Base-by-base conservation (phyloP, 208 protist genomes). In the Crithidia fasciculata region DNA sequence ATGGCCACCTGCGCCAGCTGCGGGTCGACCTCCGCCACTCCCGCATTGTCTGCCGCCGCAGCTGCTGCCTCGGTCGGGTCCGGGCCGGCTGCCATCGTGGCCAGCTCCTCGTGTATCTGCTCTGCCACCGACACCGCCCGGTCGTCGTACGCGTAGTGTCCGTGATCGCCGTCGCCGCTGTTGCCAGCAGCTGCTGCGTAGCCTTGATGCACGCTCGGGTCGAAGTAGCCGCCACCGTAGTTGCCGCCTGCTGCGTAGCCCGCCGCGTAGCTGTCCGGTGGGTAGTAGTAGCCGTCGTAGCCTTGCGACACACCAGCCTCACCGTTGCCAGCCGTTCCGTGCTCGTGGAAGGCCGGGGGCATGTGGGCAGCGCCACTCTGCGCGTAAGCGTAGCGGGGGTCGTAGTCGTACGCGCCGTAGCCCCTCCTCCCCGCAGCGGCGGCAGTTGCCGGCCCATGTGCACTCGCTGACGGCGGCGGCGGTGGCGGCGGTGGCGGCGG, bases 81-180 rank as follows among this genome's bases (percentile, higher is more conserved):
- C 28, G 28, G 28, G 28, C 28, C 28, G 28, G 45, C 45, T 37
- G 43, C 15, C 62, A 68, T 9, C 28, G 62, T 68, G 16, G 6
- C 47, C 13, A 68, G 49, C 62, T 68, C 62, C 28, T 68, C 49
- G 47, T 68, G 62, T 12, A 57, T 55, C 47, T 45, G n/a, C 44
- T 55, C 62, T 2, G 62, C 47, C 62, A 68, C 62, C 13, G 8
- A 3, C 47, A 56, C 19, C 10, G 8, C 37, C 19, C 47, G 36
- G 8, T 56, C 62, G 4, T 57, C 36, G 37, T 36, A 45, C 62
- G 3, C 2, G 47, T 57, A 57, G 12, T 6, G 62, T 8, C 9
- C 49, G 36, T 40, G 62, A 5, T 5, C 15, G 6, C 15, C 13
- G 28, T 3, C 39, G 16, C 10, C 39, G 2, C 10, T 41, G 3